Evolutionary conservation across 164 flowering plant species (phyloP).

Genomic region (Magnolia changhungtana): DNA sequence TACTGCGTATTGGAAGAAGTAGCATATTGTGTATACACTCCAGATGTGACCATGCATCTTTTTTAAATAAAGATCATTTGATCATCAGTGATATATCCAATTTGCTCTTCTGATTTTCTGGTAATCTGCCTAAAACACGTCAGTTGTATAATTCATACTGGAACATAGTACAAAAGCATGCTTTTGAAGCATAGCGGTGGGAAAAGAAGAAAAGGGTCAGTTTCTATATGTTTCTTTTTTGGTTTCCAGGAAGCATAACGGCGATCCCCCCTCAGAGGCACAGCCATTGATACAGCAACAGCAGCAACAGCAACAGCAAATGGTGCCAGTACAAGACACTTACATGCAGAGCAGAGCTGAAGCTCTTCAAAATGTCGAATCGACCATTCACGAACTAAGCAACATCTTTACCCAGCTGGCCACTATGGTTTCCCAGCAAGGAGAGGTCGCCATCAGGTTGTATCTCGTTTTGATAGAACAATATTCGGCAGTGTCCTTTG

Average conservation of each 20-base stretch:
- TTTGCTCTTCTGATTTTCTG: not conserved
- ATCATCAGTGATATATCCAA: not conserved
- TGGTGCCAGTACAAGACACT: conserved; percentile 86
- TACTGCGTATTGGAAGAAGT: too few species aligned
- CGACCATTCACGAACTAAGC: conserved; percentile 89
- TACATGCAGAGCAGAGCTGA: conserved; percentile 99
- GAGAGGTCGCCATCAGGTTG: conserved; percentile 94
- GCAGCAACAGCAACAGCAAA: conserved; percentile 62
- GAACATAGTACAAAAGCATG: not conserved
- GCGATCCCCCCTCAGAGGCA: conserved; percentile 36
- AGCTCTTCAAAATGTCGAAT: conserved; percentile 98
- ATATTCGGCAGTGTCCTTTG: not conserved
- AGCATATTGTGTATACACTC: not conserved
- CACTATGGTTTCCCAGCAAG: conserved; percentile 97
- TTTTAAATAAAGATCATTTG: too few species aligned
- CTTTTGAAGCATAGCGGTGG: not conserved
- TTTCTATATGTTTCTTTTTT: not conserved
- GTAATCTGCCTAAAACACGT: too few species aligned
- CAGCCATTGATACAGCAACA: conserved; percentile 46
- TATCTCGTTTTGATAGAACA: not conserved
- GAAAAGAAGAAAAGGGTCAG: not conserved
- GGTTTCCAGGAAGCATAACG: conserved; percentile 63
- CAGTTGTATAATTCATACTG: not conserved
- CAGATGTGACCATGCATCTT: not conserved
- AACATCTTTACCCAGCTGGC: conserved; percentile 94